A percentile compares a stretch with the other conserved stretches of the same genome.
Conservation (phyloP, 495 filamentous ascomycete genomes). For the Penicillium soppii region DNA sequence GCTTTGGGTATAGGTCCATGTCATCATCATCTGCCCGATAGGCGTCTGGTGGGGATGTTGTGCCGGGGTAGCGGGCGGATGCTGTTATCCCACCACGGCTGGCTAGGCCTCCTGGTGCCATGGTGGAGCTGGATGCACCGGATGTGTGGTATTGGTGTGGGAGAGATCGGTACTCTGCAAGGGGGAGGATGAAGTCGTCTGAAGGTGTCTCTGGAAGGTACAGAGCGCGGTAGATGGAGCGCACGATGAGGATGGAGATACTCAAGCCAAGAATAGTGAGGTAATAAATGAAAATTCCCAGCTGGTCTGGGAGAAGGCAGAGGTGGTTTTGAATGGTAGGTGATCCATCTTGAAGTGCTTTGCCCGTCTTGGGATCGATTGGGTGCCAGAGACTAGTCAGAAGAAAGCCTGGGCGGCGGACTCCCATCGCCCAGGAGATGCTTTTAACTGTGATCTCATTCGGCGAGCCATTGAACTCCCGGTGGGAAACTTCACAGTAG, state of each 20-base stretch:
- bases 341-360: constrained; percentile 42
- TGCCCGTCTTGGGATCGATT: constrained; percentile 60
- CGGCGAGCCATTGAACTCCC: constrained; percentile 62
- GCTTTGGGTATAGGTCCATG: constrained; percentile 21
- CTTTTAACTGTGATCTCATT: constrained; percentile 94
- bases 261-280: constrained; percentile 58
- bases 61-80: constrained; percentile 23
- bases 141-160: constrained; percentile 29
- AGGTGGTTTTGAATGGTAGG: constrained; percentile 82
- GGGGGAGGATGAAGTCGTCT: constrained; percentile 33
- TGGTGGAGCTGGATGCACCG: constrained; percentile 40
- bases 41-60: constrained; percentile 19
- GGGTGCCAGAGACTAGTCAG: constrained; percentile 92
- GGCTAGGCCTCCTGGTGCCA: constrained; percentile 30
- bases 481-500: constrained; percentile 87
- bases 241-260: constrained; percentile 55
- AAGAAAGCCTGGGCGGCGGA: constrained; percentile 82
- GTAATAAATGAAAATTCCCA: constrained; percentile 80
- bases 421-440: constrained; percentile 95
- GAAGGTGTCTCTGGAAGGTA: constrained; percentile 14
- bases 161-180: constrained; percentile 30
- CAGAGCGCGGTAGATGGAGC: constrained; percentile 54
- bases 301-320: constrained; percentile 86
- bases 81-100: constrained; percentile 31
- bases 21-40: constrained; percentile 31